Conservation (phyloP, 495 filamentous ascomycete species). For the Penicillium alfredii region DNA sequence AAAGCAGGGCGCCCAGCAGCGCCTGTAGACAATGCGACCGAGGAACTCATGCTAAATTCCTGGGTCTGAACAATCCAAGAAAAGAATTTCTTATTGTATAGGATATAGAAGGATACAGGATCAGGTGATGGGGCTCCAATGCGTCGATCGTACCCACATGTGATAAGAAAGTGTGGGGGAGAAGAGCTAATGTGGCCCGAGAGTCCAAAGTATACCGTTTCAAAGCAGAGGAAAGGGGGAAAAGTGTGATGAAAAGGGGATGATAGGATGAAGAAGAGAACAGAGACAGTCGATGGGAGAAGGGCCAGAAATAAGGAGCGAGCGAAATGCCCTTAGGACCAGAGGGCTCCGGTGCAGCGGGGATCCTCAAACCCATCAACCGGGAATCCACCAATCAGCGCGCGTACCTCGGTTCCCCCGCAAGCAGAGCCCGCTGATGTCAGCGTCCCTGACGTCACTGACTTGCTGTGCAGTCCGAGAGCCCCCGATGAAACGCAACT, state of each 20-base stretch:
- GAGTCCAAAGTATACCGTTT: conserved; percentile 3
- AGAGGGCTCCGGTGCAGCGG: conserved; percentile 10
- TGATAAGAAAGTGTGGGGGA: conserved; percentile 7
- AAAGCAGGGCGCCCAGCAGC: conserved; percentile 9
- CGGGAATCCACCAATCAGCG: conserved; percentile 12
- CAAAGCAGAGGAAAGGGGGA: too few relatives aligned
- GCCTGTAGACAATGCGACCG: conserved; percentile 9
- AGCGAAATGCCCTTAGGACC: conserved; percentile 9
- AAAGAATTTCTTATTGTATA: not conserved
- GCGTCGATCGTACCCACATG: conserved; percentile 17
- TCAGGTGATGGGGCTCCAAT: conserved; percentile 4
- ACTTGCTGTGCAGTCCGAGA: too few relatives aligned
- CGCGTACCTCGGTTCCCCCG: conserved; percentile 3
- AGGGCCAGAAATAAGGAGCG: not conserved
- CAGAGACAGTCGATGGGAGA: too few relatives aligned
- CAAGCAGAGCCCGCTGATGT: too few relatives aligned
- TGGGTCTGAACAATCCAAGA: not conserved
- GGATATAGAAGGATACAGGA: conserved; percentile 1
- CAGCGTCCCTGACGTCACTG: not conserved
- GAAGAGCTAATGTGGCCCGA: conserved; percentile 6
- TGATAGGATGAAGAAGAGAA: too few relatives aligned
- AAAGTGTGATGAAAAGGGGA: too few relatives aligned
- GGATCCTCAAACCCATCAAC: conserved; percentile 3
- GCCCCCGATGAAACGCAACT: too few relatives aligned
- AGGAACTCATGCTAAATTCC: conserved; percentile 17